Percentiles rank a stretch among this genome's conserved stretches.
These are phyloP conservation scores for Striga hermonthica DNA, from an alignment of 305 asterid species.

Conservation along the genomic window DNA sequence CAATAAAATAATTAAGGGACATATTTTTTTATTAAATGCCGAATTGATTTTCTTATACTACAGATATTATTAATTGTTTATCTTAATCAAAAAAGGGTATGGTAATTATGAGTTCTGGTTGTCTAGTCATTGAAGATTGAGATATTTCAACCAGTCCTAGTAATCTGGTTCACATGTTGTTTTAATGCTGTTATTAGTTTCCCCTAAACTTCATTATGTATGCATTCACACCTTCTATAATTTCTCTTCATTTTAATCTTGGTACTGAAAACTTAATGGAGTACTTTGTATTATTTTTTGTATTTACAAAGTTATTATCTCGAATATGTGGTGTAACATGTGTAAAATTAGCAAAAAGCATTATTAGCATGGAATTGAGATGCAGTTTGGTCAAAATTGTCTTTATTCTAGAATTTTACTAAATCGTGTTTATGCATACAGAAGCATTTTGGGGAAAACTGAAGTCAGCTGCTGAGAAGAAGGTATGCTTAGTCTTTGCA, in stretches of 20 bases:
- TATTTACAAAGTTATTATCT: conserved; percentile 11
- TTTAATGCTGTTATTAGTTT: neutral
- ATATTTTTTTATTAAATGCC: too few relatives aligned
- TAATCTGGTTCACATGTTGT: conserved; percentile 14
- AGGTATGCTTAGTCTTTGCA: conserved; percentile 45
- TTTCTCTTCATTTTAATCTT: conserved; percentile 3
- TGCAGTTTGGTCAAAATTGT: conserved; percentile 17
- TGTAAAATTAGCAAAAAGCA: conserved; percentile 5
- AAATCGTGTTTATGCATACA: conserved; percentile 34
- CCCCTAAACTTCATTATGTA: conserved; percentile 8
- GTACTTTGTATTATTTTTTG: neutral
- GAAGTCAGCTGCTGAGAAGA: conserved; percentile 65
- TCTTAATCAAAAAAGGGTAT: conserved; percentile 7
- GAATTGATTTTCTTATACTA: neutral
- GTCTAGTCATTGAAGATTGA: too few relatives aligned
- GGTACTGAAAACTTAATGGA: conserved; percentile 13
- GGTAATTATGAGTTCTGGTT: conserved; percentile 13
- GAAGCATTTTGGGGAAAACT: conserved; percentile 83
- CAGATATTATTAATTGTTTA: conserved; percentile 10
- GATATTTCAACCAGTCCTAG: too few relatives aligned
- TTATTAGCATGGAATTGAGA: conserved; percentile 24
- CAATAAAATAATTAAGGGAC: too few relatives aligned
- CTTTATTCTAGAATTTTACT: conserved; percentile 25
- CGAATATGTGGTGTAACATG: conserved; percentile 6
- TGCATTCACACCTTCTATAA: neutral